Base-by-base conservation (phyloP, 495 filamentous ascomycete genomes). In the Daldinia caldariorum region DNA sequence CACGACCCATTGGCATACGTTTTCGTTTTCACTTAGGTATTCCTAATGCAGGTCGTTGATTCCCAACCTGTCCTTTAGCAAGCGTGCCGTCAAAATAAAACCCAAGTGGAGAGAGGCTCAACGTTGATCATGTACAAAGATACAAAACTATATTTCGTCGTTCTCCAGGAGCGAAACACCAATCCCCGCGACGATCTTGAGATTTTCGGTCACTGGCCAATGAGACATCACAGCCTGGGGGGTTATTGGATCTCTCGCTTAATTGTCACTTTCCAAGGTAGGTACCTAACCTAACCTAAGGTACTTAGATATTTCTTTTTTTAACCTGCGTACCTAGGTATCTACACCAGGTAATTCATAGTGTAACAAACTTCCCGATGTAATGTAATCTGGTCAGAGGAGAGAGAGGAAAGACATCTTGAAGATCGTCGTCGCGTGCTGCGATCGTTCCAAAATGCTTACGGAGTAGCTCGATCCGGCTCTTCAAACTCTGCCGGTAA, bases 61-160 rank as follows among this genome's bases (percentile, higher is more conserved):
- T 18, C 31, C 51, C n/a, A 34, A 55, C 51, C 51, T 13, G 7
- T 55, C 51, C 29, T 32, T 18, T 16, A 14, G 9, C 18, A 18
- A 47, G 43, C 43, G 43, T 47, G 43, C 29, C 20, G 29, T 55
- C 31, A 35, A 55, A 32, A 55, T 55, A 35, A 55, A 56, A 54
- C 53, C 20, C 45, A 35, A 55, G 14, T 38, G 32, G 58, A 47
- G 14, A 70, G 61, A 66, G 68, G 68, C 68, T 70, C 68, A 62
- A 70, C 45, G 62, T 58, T 66, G 67, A 65, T 70, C 61, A 49
- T 59, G 53, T 69, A 64, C 60, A 16, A 16, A 69, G 32, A 62
- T 61, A 66, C 63, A 59, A 65, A 20, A 18, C 13, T 31, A 31
- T 49, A 49, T 59, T 59, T 13, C 55, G n/a, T n/a, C 39, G 39